These are phyloP conservation scores for Pythium dissimile DNA, from an alignment of 352 stramenopile species.

Conservation along the genomic window DNA sequence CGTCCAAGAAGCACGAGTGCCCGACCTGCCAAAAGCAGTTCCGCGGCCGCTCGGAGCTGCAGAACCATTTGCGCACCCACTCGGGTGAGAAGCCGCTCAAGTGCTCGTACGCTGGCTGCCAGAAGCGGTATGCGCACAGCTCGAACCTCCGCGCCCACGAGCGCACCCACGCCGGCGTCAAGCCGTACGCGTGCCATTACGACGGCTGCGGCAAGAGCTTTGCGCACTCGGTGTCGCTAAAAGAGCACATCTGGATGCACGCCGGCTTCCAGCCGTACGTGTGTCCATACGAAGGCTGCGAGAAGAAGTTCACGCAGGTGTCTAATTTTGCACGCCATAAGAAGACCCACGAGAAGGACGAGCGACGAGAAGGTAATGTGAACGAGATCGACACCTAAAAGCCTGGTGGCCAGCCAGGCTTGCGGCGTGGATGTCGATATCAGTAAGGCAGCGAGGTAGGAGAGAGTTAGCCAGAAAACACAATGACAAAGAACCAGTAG, in stretches of 20 bases:
- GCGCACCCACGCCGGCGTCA: conserved; percentile 86
- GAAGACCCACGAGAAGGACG: conserved; percentile 84
- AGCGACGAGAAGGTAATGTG: conserved; percentile 30
- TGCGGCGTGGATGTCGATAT: conserved; percentile 6
- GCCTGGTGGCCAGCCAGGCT: neutral
- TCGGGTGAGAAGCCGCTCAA: conserved; percentile 89
- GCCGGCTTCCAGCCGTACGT: conserved; percentile 88
- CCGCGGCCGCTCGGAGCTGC: conserved; percentile 73
- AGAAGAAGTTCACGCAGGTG: conserved; percentile 90
- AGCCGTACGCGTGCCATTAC: conserved; percentile 90
- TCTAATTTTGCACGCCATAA: conserved; percentile 87
- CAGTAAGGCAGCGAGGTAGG: neutral
- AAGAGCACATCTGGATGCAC: conserved; percentile 92
- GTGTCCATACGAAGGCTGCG: conserved; percentile 86
- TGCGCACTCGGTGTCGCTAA: conserved; percentile 88
- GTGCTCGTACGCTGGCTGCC: conserved; percentile 83
- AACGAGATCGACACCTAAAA: conserved; percentile 11
- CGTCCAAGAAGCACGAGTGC: conserved; percentile 84
- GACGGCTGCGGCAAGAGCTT: conserved; percentile 89
- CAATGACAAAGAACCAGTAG: neutral
- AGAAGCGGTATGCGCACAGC: conserved; percentile 88
- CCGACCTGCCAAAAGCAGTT: conserved; percentile 85
- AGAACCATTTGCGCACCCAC: conserved; percentile 89
- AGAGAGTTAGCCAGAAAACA: no score
- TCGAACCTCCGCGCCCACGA: conserved; percentile 91